A percentile compares a stretch with the other conserved stretches of the same genome.
Conservation (phyloP, 2,329 filamentous ascomycete genomes). For the Alternaria brassicicola region DNA sequence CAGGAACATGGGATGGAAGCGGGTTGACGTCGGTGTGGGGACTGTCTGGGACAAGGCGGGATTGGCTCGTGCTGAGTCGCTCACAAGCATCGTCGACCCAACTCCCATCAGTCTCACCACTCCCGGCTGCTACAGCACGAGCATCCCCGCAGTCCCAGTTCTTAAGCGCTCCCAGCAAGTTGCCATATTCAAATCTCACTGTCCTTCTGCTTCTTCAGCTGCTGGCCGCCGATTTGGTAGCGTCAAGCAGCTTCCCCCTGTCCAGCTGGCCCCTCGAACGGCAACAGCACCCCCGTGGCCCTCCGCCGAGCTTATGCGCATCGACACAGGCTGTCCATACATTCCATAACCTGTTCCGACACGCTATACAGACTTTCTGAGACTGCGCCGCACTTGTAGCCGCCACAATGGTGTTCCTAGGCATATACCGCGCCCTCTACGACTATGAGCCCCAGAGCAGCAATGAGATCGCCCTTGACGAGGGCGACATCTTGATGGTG, state of each 20-base stretch:
- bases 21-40: constrained; percentile 30
- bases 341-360: constrained; percentile 20
- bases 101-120: constrained; percentile 21
- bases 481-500: constrained; percentile 88
- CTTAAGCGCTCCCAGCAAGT: constrained; percentile 5
- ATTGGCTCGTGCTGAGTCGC: constrained; percentile 21
- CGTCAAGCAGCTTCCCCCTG: constrained; percentile 12
- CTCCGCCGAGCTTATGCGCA: constrained; percentile 41
- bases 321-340: constrained; percentile 21
- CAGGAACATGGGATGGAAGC: constrained; percentile 17
- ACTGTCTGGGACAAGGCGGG: constrained; percentile 10
- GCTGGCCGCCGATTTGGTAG: constrained; percentile 18
- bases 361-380: background rate
- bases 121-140: constrained; percentile 22
- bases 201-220: background rate
- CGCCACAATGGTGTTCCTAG: constrained; percentile 81
- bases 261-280: constrained; percentile 32
- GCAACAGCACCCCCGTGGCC: constrained; percentile 27
- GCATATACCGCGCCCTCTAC: constrained; percentile 88
- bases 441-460: constrained; percentile 88
- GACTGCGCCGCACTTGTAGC: constrained; percentile 23
- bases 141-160: constrained; percentile 20
- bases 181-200: background rate
- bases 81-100: constrained; percentile 22
- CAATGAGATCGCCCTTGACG: constrained; percentile 81